Conservation (phyloP, 108 stramenopile genomes). For the Discostella pseudostelligera region DNA sequence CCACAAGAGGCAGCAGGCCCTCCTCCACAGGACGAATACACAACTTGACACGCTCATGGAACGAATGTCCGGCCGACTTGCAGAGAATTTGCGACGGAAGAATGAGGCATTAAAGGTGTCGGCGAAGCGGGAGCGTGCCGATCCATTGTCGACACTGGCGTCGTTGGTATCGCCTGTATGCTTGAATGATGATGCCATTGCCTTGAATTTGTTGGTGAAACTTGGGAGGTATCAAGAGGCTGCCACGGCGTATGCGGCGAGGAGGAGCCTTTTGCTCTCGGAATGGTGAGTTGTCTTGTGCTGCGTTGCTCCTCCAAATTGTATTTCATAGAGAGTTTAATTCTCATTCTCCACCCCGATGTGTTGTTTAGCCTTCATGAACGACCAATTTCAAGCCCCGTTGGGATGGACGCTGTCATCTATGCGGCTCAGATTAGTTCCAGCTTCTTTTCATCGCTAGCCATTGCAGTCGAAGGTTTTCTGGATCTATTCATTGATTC, state of each 20-base stretch:
- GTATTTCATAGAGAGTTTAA: neutral
- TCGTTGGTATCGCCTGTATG: constrained; percentile 75
- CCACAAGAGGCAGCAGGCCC: constrained; percentile 58
- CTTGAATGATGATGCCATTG: constrained; percentile 72
- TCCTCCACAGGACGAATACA: constrained; percentile 44
- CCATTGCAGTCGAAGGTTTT: constrained; percentile 79
- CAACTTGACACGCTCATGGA: constrained; percentile 58
- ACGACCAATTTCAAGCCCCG: constrained; percentile 61
- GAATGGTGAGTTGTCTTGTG: constrained; percentile 56
- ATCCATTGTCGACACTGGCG: constrained; percentile 58
- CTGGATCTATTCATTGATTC: constrained; percentile 69
- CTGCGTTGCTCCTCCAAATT: neutral
- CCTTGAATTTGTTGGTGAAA: constrained; percentile 72
- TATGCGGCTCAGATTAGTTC: constrained; percentile 85
- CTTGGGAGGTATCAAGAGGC: constrained; percentile 78
- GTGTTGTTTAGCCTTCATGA: constrained; percentile 60
- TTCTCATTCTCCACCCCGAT: neutral
- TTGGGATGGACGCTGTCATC: constrained; percentile 77
- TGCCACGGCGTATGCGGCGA: constrained; percentile 74
- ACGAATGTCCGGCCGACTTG: constrained; percentile 66
- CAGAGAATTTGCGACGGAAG: constrained; percentile 75
- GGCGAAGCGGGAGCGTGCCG: constrained; percentile 73
- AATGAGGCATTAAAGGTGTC: constrained; percentile 85
- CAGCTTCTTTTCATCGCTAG: constrained; percentile 82
- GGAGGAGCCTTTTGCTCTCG: constrained; percentile 68